A percentile compares a stretch with the other conserved stretches of the same genome.
Conservation (phyloP, 306 rosid species). For the Corylus americana region DNA sequence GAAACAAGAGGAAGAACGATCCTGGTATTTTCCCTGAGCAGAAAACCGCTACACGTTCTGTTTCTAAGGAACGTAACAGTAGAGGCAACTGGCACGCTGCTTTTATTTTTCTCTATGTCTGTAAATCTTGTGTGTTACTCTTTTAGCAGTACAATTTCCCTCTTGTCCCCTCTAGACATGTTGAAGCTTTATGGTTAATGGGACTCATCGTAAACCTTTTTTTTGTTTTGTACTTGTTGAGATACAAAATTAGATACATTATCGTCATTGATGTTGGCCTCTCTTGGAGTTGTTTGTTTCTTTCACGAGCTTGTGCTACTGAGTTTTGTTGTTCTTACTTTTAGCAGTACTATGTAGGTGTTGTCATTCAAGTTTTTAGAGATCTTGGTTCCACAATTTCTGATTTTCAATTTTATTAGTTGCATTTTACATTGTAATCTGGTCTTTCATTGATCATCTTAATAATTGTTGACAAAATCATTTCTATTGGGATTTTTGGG, state of each 20-base stretch:
- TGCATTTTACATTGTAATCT: slow-evolving; percentile 5
- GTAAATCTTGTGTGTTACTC: neutral
- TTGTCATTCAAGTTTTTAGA: neutral
- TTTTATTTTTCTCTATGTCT: neutral
- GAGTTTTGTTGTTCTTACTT: neutral
- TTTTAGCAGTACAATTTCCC: neutral
- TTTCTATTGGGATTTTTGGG: slow-evolving; percentile 18
- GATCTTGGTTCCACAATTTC: neutral
- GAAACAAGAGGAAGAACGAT: too few species aligned
- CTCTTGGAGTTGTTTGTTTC: neutral
- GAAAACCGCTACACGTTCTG: too few species aligned
- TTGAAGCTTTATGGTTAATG: slow-evolving; percentile 1
- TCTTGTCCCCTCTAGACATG: neutral
- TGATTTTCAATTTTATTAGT: neutral
- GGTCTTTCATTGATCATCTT: neutral
- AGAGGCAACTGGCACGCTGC: neutral
- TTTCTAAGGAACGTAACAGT: neutral
- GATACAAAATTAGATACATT: neutral
- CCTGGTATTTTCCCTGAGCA: too few species aligned
- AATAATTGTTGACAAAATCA: neutral
- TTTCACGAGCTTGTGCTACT: neutral
- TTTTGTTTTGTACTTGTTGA: neutral
- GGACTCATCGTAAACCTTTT: neutral
- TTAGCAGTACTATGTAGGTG: neutral
- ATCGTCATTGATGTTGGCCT: neutral